phyloP scores from a whole-genome alignment of 2,329 filamentous ascomycete genomes.

The Falciphora oryzae region DNA sequence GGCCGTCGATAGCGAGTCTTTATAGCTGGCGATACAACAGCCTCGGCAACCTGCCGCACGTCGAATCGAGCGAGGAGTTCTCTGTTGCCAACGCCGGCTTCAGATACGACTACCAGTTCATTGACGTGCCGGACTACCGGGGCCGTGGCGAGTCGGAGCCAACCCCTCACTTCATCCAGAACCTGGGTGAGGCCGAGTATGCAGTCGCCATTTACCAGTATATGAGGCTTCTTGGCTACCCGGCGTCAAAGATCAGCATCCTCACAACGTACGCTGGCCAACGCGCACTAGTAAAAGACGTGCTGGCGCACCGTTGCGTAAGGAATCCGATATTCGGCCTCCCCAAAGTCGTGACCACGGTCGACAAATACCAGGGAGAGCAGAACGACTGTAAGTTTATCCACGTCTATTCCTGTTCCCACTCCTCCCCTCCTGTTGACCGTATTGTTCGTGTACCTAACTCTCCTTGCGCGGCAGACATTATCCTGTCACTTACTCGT shows the following conservation, averaged over 20 bases:
- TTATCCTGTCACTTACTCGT: constrained; percentile 88
- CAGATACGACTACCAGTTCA: constrained; percentile 92
- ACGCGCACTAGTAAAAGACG: constrained; percentile 79
- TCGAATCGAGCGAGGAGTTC: constrained; percentile 66
- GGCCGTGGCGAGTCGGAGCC: constrained; percentile 84
- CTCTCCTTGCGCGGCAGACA: constrained; percentile 48
- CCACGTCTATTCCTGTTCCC: constrained; percentile 4
- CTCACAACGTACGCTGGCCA: constrained; percentile 93
- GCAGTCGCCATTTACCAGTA: constrained; percentile 94
- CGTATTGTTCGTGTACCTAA: constrained; percentile 12
- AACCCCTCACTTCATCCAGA: constrained; percentile 91
- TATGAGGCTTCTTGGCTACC: constrained; percentile 93
- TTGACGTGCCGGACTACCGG: constrained; percentile 91
- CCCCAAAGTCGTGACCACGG: constrained; percentile 84
- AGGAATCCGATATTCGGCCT: constrained; percentile 81
- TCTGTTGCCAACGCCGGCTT: constrained; percentile 83
- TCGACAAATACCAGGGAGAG: constrained; percentile 98
- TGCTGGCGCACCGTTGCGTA: constrained; percentile 76
- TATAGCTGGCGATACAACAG: constrained; percentile 91
- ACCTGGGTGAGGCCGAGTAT: constrained; percentile 94
- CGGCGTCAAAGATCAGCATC: constrained; percentile 76
- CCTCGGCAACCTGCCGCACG: constrained; percentile 72
- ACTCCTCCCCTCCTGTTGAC: background rate
- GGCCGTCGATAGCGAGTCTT: constrained; percentile 78
- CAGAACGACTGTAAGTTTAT: constrained; percentile 87